Evolutionary conservation across 2,329 filamentous ascomycete species (phyloP), one percentile per base, ranked within the genome.

Genomic region (Claviceps pazoutovae): DNA sequence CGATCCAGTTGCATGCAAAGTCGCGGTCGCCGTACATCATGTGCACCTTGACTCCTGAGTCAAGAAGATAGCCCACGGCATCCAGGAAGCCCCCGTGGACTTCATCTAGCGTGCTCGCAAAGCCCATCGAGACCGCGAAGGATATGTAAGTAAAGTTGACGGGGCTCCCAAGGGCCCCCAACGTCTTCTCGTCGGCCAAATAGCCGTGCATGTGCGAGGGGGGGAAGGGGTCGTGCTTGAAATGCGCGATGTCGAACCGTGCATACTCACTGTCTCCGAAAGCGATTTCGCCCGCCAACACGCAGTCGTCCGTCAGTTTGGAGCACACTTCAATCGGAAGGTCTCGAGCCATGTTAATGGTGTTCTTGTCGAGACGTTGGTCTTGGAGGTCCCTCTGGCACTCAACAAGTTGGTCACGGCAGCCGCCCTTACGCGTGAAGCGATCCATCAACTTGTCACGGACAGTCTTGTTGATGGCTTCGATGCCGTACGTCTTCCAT

Each of bases 11-110:
- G 63, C 78, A 82, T 50, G 76, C 73, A 58, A 76, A 81, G 62
- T 82, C 78, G 52, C 75, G 66, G 59, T 80, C 78, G 21, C 77
- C 78, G 64, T 90, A 87, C 58, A 88, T 75, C 56, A 91, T 69
- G 9, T 83, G 82, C 9, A 93, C 79, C 38, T 80, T 81, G 45
- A 88, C 76, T 30, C 81, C 82, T 0, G 68, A 71, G 41, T 78
- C 72, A 48, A 86, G 70, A 30, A 86, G 74, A 34, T 74, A 68
- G 48, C 79, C 80, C 2, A 86, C 69, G 52, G 78, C 71, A 56
- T 66, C 30, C 69, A 74, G 52, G 71, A 70, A 55, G 63, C 60
- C 16, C 71, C 75, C 44, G 70, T 73, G 66, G n/a, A 82, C 67
- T 57, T 80, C 74, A 59, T 79, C 78, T 14, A 75, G 72, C 57